These are phyloP conservation scores for Acanthamoeba lugdunensis DNA, from an alignment of 208 protist genomes.

Conservation along the genomic window DNA sequence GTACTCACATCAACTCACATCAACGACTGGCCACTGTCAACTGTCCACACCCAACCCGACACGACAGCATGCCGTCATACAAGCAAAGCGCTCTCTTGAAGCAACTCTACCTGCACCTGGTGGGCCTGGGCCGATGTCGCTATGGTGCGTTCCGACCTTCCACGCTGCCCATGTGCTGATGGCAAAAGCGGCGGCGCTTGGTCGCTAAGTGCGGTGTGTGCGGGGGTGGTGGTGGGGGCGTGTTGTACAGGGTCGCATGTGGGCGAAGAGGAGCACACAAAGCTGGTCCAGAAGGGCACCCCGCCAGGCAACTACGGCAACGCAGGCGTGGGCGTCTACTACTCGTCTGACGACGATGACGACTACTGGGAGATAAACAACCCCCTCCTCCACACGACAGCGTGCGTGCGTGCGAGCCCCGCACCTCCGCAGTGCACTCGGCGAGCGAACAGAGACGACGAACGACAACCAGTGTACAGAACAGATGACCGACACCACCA, in stretches of 20 bases:
- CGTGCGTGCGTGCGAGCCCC: too few relatives aligned
- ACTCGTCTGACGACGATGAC: constrained; percentile 44
- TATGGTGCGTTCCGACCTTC: constrained; percentile 12
- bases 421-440: too few relatives aligned
- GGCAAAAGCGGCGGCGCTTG: too few relatives aligned
- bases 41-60: too few relatives aligned
- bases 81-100: constrained; percentile 1
- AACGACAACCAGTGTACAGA: too few relatives aligned
- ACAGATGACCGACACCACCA: not conserved
- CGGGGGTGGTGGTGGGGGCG: too few relatives aligned
- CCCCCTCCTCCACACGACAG: too few relatives aligned
- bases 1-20: not conserved
- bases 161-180: too few relatives aligned
- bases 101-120: constrained; percentile 1
- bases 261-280: constrained; percentile 43
- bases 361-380: constrained; percentile 57
- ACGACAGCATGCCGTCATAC: constrained; percentile 24
- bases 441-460: too few relatives aligned
- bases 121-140: not conserved
- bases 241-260: not conserved
- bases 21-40: not conserved
- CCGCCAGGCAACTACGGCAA: constrained; percentile 24
- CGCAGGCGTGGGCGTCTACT: constrained; percentile 25
- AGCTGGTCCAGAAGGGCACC: constrained; percentile 37
- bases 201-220: too few relatives aligned